A percentile compares a stretch with the other conserved stretches of the same genome.
phyloP scores from a whole-genome alignment of 2,329 filamentous ascomycete species.

The Colletotrichum sidae region DNA sequence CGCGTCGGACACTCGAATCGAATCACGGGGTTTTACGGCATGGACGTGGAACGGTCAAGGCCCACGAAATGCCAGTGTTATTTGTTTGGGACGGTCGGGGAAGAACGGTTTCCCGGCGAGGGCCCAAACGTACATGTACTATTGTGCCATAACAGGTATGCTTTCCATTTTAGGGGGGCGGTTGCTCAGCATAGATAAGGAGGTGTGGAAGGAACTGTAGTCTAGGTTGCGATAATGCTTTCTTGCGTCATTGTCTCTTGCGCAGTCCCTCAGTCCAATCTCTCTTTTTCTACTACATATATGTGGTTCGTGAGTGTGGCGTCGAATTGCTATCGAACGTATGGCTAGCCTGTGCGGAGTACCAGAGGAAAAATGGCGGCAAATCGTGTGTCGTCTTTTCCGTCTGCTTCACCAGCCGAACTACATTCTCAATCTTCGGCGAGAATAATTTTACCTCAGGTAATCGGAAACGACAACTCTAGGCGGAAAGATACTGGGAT shows the following conservation, averaged over 20 bases:
- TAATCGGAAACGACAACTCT: no score
- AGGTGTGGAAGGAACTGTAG: slow-evolving; percentile 55
- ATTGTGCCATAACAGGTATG: slow-evolving; percentile 57
- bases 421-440: no score
- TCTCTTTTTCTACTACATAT: no score
- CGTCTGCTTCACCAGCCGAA: no score
- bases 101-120: slow-evolving; percentile 39
- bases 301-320: no score
- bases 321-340: no score
- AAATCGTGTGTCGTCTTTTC: no score
- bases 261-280: no score
- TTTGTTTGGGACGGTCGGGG: slow-evolving; percentile 38
- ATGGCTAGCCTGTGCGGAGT: no score
- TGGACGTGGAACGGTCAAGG: slow-evolving; percentile 39
- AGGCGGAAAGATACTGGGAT: no score
- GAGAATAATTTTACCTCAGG: no score
- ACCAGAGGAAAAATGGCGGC: no score
- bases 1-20: slow-evolving; percentile 39
- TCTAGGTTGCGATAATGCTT: slow-evolving; percentile 51
- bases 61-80: slow-evolving; percentile 36
- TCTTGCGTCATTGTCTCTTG: slow-evolving; percentile 20
- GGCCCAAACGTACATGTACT: slow-evolving; percentile 59
- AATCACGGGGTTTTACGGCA: slow-evolving; percentile 38
- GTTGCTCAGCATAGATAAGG: slow-evolving; percentile 60
- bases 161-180: slow-evolving; percentile 51